Evolutionary conservation across 2,329 filamentous ascomycete genomes (phyloP), one percentile per base, ranked within the genome.

Genomic region (Penicillium capsulatum): DNA sequence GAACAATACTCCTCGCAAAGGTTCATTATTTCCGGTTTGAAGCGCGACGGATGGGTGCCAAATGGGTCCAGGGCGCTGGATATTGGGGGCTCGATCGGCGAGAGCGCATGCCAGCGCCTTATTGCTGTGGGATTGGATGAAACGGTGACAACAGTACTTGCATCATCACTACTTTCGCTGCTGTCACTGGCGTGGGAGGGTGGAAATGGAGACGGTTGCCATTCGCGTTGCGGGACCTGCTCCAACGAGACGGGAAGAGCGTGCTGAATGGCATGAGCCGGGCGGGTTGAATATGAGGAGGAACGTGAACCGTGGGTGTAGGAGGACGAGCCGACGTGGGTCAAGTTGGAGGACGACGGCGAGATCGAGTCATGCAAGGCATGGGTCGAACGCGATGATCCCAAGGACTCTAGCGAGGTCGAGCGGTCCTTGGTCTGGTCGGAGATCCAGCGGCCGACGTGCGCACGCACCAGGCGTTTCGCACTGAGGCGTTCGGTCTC

Each of bases 381-480:
- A n/a, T 20, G 36, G 11, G 34, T 15, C 8, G 31, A 6, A 16
- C 34, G 6, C 1, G 37, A 15, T 8, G 33, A 27, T 7, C 9
- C 19, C 5, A 45, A 40, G 17, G 45, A 40, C 5, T 38, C 24
- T 15, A 46, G 44, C 8, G 38, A 29, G 29, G 33, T 48, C 7
- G 48, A 42, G 33, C 57, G 57, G 19, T 59, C 58, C 42, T 57
- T 63, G 20, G 59, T 61, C 36, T 63, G 60, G 14, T 59, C 56
- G 36, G 60, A 63, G 31, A 63, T 63, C 60, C 58, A 63, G 47
- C 54, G 51, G n/a, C 60, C 60, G 9, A 63, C 60, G 38, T 63
- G 60, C 6, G 59, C 59, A 31, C 59, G 55, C n/a, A 63, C 60
- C 31, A 57, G 27, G 10, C 54, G 55, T 32, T 60, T 56, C 3